Base-by-base conservation (phyloP, 495 filamentous ascomycete species). In the Aspergillus heteromorphus region DNA sequence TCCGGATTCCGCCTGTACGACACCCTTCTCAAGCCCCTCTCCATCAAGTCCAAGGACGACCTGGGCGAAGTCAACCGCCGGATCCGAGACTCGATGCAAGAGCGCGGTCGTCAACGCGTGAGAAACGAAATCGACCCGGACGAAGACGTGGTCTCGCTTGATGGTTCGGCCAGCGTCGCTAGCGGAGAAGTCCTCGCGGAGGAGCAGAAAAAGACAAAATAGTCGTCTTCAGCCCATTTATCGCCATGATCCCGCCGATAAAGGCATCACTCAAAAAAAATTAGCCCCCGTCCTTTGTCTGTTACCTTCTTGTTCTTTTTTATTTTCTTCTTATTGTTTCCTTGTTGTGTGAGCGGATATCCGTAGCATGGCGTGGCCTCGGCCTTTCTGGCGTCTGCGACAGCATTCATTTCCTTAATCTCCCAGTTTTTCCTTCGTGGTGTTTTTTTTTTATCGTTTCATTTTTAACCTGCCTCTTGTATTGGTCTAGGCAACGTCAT, bases 21-120 rank as follows among this genome's bases (percentile, higher is more conserved):
- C 14, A 45, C 51, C n/a, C 11, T 53, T 14, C 51, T 53, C 51
- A 45, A 45, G n/a, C 51, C 51, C 43, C 43, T 47, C 23, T 27
- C 73, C 1, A 84, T 95, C 58, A 91, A 83, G 45, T 78, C 81
- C 1, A 67, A 91, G 27, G 83, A 87, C 54, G 78, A 77, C 9
- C 80, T 95, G 49, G 82, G 88, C 42, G 85, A 91, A 65, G 89
- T 92, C 6, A 87, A 84, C 62, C 78, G 78, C 67, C 89, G 85
- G 76, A 91, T 96, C 53, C 71, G 84, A 27, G 82, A 76, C 34
- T 87, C 85, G 29, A 89, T 95, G 87, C 77, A 77, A 57, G 87
- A 92, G 67, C 69, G 91, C 48, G 86, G 88, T 0, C 72, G 83
- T 4, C 45, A 49, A 16, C 54, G 54, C n/a, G 48, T 51, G 14